Base-by-base conservation (phyloP, 805 yeast species). In the Naumovozyma dairenensis region DNA sequence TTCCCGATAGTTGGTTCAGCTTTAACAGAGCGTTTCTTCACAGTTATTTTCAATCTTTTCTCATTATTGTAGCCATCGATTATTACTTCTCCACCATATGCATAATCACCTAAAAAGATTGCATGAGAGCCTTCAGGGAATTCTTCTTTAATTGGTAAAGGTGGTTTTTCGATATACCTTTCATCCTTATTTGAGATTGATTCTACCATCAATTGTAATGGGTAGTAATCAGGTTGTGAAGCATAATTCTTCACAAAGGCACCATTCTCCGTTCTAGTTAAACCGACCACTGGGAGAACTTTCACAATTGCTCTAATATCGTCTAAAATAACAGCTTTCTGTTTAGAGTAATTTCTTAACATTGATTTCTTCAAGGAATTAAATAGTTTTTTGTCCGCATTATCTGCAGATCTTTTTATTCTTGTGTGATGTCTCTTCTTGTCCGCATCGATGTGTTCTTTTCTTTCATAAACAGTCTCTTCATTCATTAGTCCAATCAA, bases 181-280 rank as follows among this genome's bases (percentile, higher is more conserved):
- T 62, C 65, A 55, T 92, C 99, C 43, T 73, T 72, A 51, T 84
- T 74, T 16, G 62, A 60, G 18, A 92, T 86, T 19, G 68, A 66
- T 35, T 81, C 82, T 10, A 92, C 93, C 46, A 86, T 66, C 22
- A 85, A 59, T 56, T 86, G 94, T 29, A 80, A 58, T n/a, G 98
- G 95, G 47, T 69, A 77, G 6, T 61, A 59, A 39, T 71, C 79
- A 13, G 70, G 60, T 3, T 63, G 61, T 4, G 63, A 56, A 2
- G 74, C 63, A 46, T 67, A 86, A 1, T 85, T 77, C 59, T 92
- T 89, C 16, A 74, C 72, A 43, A 71, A 76, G 0, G 94, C 85
- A 40, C 99, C 98, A 25, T 64, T 65, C 2, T 60, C 48, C 27
- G 68, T 71, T 54, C 94, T 75, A 20, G 69, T 67, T 47, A 92